These are phyloP conservation scores for Rhododendron ferrugineum DNA, from an alignment of 148 eudicot genomes.

Conservation along the genomic window DNA sequence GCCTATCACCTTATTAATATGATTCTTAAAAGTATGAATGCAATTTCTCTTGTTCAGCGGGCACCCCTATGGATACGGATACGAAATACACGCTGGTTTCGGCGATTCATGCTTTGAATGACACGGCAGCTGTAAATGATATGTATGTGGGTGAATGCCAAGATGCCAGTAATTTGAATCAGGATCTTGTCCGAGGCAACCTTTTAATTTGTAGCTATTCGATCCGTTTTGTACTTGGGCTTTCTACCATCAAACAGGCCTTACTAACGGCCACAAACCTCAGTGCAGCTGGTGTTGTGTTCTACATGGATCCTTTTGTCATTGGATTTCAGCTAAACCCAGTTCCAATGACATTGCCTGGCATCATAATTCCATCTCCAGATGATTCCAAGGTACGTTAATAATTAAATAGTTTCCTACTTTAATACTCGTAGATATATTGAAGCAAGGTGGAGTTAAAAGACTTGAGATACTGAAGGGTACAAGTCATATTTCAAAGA, in stretches of 20 bases:
- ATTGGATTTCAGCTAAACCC: slow-evolving; percentile 98
- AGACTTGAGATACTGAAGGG: not conserved
- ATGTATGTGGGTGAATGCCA: slow-evolving; percentile 91
- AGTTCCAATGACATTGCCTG: slow-evolving; percentile 83
- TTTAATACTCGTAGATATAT: not conserved
- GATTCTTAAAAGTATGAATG: not conserved
- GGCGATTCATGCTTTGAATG: slow-evolving; percentile 73
- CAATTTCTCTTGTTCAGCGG: slow-evolving; percentile 52
- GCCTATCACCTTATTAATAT: not conserved
- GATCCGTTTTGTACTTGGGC: slow-evolving; percentile 90
- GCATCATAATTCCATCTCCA: slow-evolving; percentile 79
- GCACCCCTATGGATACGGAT: slow-evolving; percentile 40
- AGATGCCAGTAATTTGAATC: slow-evolving; percentile 58
- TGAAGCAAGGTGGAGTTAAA: not conserved
- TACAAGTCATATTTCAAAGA: not conserved
- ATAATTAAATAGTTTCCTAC: not conserved
- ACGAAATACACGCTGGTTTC: slow-evolving; percentile 52
- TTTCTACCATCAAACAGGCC: slow-evolving; percentile 82
- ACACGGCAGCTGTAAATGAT: slow-evolving; percentile 43
- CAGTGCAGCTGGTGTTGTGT: slow-evolving; percentile 90
- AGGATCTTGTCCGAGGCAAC: slow-evolving; percentile 69
- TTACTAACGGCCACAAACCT: slow-evolving; percentile 83
- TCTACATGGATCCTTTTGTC: slow-evolving; percentile 95
- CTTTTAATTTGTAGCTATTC: slow-evolving; percentile 95
- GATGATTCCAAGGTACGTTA: slow-evolving; percentile 81